Conservation (phyloP, 192 early-diverging fungal species). For the Lobosporangium transversale region DNA sequence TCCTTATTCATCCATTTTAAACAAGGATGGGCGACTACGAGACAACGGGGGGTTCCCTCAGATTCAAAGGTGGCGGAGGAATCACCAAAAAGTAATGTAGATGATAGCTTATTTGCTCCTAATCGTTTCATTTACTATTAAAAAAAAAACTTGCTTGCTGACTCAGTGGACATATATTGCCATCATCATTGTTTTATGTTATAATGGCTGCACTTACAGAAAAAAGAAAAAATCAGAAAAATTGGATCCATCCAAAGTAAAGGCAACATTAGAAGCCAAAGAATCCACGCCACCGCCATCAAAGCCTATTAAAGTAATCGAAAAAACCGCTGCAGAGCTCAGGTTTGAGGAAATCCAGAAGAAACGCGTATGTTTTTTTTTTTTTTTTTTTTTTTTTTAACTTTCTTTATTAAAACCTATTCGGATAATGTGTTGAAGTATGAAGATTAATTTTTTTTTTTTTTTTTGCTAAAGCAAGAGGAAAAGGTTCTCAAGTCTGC, state of each 20-base stretch:
- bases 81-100: conserved; percentile 62
- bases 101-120: no score
- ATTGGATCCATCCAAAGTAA: conserved; percentile 37
- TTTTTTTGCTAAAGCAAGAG: conserved; percentile 72
- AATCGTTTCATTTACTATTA: no score
- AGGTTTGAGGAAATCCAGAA: conserved; percentile 75
- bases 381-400: no score
- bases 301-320: conserved; percentile 44
- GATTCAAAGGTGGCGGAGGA: conserved; percentile 66
- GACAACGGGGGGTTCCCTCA: conserved; percentile 66
- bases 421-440: background rate
- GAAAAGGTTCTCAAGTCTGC: conserved; percentile 74
- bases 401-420: background rate
- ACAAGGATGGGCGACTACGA: conserved; percentile 32
- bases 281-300: conserved; percentile 15
- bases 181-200: no score
- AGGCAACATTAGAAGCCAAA: conserved; percentile 40
- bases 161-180: no score
- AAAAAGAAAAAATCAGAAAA: conserved; percentile 70
- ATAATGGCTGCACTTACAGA: no score
- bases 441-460: background rate
- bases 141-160: no score
- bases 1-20: background rate
- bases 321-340: conserved; percentile 75
- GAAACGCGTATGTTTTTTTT: conserved; percentile 64